Evolutionary conservation across 2,329 filamentous ascomycete genomes (phyloP).

Genomic region (Fusarium torulosum): DNA sequence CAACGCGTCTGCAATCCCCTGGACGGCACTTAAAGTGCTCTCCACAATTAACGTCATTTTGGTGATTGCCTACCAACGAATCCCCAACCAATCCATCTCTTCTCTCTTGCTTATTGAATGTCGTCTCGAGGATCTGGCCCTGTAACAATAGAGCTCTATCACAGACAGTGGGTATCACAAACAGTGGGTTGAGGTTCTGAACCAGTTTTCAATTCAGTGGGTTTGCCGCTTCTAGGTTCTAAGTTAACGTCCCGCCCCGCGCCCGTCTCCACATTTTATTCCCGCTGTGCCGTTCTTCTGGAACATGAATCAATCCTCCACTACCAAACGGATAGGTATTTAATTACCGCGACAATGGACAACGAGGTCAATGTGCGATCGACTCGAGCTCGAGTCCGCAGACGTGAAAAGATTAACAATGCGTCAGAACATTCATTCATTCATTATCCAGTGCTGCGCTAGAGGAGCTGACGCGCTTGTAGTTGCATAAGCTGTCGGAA

Average conservation of each 20-base stretch:
- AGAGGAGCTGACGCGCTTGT: not conserved
- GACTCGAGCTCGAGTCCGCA: slow-evolving; percentile 7
- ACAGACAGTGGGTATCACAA: too few species aligned
- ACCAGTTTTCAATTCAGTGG: not conserved
- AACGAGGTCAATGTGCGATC: slow-evolving; percentile 5
- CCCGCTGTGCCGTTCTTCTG: not conserved
- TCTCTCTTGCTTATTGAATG: not conserved
- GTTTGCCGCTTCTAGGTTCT: not conserved
- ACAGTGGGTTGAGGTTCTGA: not conserved
- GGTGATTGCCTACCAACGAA: not conserved
- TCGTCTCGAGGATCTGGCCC: not conserved
- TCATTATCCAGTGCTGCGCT: not conserved
- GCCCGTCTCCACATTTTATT: slow-evolving; percentile 6
- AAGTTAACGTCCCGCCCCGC: slow-evolving; percentile 6
- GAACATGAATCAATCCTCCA: slow-evolving; percentile 7
- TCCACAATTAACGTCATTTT: not conserved
- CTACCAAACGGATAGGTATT: too few species aligned
- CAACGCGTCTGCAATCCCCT: slow-evolving; percentile 24
- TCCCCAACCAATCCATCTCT: too few species aligned
- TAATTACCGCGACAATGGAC: slow-evolving; percentile 5
- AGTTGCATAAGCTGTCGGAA: slow-evolving; percentile 40
- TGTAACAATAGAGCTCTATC: not conserved
- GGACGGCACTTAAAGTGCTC: slow-evolving; percentile 5
- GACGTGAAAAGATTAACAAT: slow-evolving; percentile 27
- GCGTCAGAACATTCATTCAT: slow-evolving; percentile 3